Conservation (phyloP, 1,284 basidiomycete genomes). For the Hemileia vastatrix region DNA sequence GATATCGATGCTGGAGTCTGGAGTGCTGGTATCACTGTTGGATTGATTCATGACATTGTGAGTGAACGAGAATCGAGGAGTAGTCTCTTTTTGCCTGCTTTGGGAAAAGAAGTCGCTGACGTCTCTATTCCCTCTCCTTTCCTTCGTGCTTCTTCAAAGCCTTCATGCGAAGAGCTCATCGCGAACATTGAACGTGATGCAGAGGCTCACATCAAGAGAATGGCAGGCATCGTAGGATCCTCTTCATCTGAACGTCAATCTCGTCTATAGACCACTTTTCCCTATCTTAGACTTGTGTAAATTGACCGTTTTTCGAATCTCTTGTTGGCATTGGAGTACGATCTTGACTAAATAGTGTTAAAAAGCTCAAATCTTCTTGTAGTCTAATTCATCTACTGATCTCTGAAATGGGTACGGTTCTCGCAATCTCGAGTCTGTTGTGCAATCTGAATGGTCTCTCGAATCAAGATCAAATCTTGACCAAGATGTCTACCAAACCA, state of each 20-base stretch:
- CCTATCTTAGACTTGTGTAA: too few relatives aligned
- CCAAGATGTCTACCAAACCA: too few relatives aligned
- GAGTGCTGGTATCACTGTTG: slow-evolving; percentile 64
- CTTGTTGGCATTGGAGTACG: too few relatives aligned
- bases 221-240: too few relatives aligned
- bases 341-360: too few relatives aligned
- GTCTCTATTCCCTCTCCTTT: slow-evolving; percentile 54
- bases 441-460: too few relatives aligned
- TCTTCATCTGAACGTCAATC: background rate
- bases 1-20: slow-evolving; percentile 81
- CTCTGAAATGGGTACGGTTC: too few relatives aligned
- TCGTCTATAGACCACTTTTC: background rate
- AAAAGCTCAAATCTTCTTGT: too few relatives aligned
- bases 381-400: too few relatives aligned
- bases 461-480: too few relatives aligned
- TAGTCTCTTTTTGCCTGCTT: background rate
- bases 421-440: too few relatives aligned
- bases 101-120: background rate
- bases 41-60: slow-evolving; percentile 76
- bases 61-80: slow-evolving; percentile 7
- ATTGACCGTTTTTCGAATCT: too few relatives aligned
- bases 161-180: slow-evolving; percentile 67
- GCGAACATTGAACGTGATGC: slow-evolving; percentile 64
- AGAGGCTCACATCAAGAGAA: slow-evolving; percentile 57
- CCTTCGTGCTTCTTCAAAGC: slow-evolving; percentile 39